phyloP scores from a whole-genome alignment of 495 filamentous ascomycete species.

The Annulohypoxylon maeteangense region DNA sequence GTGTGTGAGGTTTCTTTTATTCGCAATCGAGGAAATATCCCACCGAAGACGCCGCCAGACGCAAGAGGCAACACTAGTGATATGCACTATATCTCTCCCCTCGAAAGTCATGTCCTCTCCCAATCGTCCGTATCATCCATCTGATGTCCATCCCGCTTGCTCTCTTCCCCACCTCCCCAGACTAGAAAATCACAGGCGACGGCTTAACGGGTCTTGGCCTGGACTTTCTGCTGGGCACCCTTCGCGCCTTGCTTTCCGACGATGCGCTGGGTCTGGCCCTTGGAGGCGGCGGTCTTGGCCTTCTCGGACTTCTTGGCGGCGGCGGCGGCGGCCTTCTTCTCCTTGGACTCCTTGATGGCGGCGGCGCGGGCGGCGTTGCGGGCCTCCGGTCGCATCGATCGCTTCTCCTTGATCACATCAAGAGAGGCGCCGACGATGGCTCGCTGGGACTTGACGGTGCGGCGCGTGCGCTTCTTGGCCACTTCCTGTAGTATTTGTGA shows the following conservation, averaged over 20 bases:
- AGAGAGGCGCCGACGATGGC: slow-evolving; percentile 98
- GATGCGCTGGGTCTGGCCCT: slow-evolving; percentile 81
- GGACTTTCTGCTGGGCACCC: slow-evolving; percentile 86
- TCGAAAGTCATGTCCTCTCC: slow-evolving; percentile 32
- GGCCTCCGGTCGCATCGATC: slow-evolving; percentile 90
- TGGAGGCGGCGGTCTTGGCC: slow-evolving; percentile 88
- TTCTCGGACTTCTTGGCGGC: slow-evolving; percentile 99
- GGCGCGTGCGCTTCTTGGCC: slow-evolving; percentile 99
- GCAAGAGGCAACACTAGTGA: slow-evolving; percentile 31
- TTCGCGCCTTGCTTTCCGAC: slow-evolving; percentile 96
- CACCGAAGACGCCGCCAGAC: slow-evolving; percentile 50
- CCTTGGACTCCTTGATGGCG: slow-evolving; percentile 96
- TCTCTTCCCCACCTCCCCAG: slow-evolving; percentile 17
- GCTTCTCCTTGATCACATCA: slow-evolving; percentile 99
- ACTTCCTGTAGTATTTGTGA: slow-evolving; percentile 74
- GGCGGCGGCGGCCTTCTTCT: slow-evolving; percentile 88
- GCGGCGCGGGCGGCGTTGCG: slow-evolving; percentile 88
- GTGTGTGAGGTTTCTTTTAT: slow-evolving; percentile 22
- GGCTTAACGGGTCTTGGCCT: slow-evolving; percentile 86
- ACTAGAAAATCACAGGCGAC: neutral
- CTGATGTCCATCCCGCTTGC: slow-evolving; percentile 9
- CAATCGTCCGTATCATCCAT: slow-evolving; percentile 32
- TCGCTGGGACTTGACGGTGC: slow-evolving; percentile 97
- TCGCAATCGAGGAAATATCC: slow-evolving; percentile 48
- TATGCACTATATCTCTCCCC: slow-evolving; percentile 11